These are phyloP conservation scores for Cornus suecica DNA, from an alignment of 148 eudicot genomes.

Conservation along the genomic window DNA sequence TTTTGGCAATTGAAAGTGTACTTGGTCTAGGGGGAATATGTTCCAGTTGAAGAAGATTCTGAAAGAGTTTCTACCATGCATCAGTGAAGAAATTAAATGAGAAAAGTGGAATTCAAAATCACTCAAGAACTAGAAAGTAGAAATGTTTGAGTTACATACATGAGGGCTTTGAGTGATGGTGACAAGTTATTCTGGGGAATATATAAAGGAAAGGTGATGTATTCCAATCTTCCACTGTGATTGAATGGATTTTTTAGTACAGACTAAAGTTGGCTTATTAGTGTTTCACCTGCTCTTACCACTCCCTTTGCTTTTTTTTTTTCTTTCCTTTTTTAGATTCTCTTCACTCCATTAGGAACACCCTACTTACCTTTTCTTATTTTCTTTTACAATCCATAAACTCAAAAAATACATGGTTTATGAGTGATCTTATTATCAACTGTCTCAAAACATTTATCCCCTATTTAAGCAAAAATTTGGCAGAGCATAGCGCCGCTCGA, in stretches of 20 bases:
- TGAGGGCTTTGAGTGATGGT: slow-evolving; percentile 6
- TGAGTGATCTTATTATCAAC: too few species aligned
- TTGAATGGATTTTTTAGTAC: slow-evolving; percentile 27
- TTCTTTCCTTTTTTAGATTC: slow-evolving; percentile 31
- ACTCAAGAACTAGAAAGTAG: not conserved
- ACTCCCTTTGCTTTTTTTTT: slow-evolving; percentile 2
- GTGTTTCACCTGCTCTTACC: not conserved
- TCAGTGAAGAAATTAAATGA: not conserved
- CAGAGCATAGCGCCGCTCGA: too few species aligned
- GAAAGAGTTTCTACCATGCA: not conserved
- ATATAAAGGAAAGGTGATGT: slow-evolving; percentile 19
- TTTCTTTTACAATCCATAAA: not conserved
- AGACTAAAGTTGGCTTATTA: slow-evolving; percentile 21
- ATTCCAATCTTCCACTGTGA: slow-evolving; percentile 20
- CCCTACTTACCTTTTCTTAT: not conserved
- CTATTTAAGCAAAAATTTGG: not conserved
- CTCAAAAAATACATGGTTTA: too few species aligned
- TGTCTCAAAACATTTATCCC: not conserved
- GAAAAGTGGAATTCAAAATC: not conserved
- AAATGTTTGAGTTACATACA: slow-evolving; percentile 7
- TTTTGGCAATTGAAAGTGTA: not conserved
- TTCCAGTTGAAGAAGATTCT: not conserved
- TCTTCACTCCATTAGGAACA: slow-evolving; percentile 17
- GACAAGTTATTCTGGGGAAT: slow-evolving; percentile 26
- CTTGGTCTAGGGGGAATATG: slow-evolving; percentile 9